Evolutionary conservation across 2,329 filamentous ascomycete genomes (phyloP), one percentile per base, ranked within the genome.

Genomic region (Epichloe baconii): DNA sequence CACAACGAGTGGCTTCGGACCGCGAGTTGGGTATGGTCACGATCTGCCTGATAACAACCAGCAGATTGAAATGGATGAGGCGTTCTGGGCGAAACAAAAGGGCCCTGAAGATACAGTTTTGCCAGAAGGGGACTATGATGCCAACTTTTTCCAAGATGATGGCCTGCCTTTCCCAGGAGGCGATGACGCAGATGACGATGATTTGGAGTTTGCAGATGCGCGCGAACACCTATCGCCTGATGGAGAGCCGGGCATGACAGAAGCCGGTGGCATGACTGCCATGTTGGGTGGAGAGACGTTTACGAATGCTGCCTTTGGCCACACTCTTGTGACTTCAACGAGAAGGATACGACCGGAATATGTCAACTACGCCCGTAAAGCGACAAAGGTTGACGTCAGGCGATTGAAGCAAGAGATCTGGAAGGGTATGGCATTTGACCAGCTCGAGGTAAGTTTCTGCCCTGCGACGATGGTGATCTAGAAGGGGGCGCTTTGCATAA

Each of bases 141-240:
- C 93, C 53, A 86, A 97, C 67, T 98, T 97, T 77, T 98, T 97
- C 73, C 85, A 93, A 61, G 93, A 97, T 61, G 87, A 91, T 59
- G 84, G 78, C 2, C 71, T 90, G 56, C 82, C 83, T 2, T 78
- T 88, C 59, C 73, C 79, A 2, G 82, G 79, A 11, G 81, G 74
- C 4, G 72, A 75, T 45, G 67, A 73, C 21, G 74, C 76, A 31
- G 82, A 84, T 42, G 85, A 86, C 50, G 83, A 85, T 46, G 83
- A 86, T 49, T 61, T 77, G 53, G 83, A 86, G 60, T 93, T 93
- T 66, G 85, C 86, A 4, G 87, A 93, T 65, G 87, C 87, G 34
- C 74, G 83, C 44, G 87, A 93, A 59, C 81, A 87, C 59, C 86
- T 91, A 64, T 86, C 85, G 1, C 85, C 86, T 4, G 80, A 80